Evolutionary conservation across 1,284 basidiomycete species (phyloP).

Genomic region (Neonothopanus nambi): DNA sequence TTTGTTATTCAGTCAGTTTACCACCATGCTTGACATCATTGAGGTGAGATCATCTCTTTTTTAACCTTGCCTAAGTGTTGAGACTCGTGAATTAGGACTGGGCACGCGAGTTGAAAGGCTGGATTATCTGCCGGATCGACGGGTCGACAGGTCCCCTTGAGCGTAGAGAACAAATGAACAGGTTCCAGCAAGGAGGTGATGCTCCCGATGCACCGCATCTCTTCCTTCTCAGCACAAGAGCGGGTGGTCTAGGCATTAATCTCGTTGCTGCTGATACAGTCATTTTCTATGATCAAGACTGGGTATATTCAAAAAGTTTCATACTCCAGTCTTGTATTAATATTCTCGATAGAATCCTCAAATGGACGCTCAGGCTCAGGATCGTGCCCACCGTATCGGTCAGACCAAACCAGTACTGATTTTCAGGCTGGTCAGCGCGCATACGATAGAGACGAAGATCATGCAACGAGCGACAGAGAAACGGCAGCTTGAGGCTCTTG

Average conservation of each 20-base stretch:
- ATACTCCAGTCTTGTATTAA: neutral
- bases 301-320: constrained; percentile 55
- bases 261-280: constrained; percentile 93
- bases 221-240: constrained; percentile 90
- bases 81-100: constrained; percentile 60
- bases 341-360: constrained; percentile 75
- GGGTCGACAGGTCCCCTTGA: constrained; percentile 79
- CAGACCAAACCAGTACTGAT: constrained; percentile 88
- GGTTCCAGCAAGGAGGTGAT: constrained; percentile 80
- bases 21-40: constrained; percentile 94
- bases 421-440: constrained; percentile 83
- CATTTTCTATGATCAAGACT: constrained; percentile 94
- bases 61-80: neutral
- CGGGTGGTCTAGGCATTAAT: constrained; percentile 92
- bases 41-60: constrained; percentile 50
- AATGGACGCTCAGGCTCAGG: constrained; percentile 96
- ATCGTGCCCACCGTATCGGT: constrained; percentile 93
- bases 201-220: constrained; percentile 68
- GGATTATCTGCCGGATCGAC: constrained; percentile 89
- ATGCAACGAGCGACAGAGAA: constrained; percentile 89
- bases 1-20: constrained; percentile 93
- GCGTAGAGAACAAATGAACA: constrained; percentile 82
- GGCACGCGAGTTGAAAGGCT: constrained; percentile 80
- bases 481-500: constrained; percentile 88
- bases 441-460: constrained; percentile 91